Evolutionary conservation across 345 rosid genomes (phyloP).

Genomic region (Hibiscus tridactylites): DNA sequence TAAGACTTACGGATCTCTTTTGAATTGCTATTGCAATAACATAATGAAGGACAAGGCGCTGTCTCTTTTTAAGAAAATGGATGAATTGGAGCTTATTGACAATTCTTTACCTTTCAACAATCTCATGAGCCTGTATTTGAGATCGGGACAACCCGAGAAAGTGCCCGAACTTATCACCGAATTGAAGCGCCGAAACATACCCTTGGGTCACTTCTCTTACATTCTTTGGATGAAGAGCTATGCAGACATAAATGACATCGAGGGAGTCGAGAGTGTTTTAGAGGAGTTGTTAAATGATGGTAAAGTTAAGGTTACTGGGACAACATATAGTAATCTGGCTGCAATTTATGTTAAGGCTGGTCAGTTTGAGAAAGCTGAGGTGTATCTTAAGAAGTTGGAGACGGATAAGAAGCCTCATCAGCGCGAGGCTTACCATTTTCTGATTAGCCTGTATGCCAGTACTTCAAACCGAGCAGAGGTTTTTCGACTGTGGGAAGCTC

Average conservation of each 20-base stretch:
- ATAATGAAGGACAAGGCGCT: slow-evolving; percentile 46
- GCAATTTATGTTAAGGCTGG: slow-evolving; percentile 57
- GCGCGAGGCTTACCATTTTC: slow-evolving; percentile 63
- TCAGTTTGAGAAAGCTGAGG: slow-evolving; percentile 54
- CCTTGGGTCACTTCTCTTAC: slow-evolving; percentile 27
- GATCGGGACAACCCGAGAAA: slow-evolving; percentile 47
- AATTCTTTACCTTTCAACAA: slow-evolving; percentile 43
- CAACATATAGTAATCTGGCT: slow-evolving; percentile 46
- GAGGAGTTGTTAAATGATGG: slow-evolving; percentile 31
- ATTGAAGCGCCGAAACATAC: slow-evolving; percentile 45
- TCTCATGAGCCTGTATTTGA: slow-evolving; percentile 48
- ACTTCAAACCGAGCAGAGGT: slow-evolving; percentile 47
- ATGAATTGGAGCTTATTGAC: slow-evolving; percentile 26
- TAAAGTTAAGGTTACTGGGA: slow-evolving; percentile 37
- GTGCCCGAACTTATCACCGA: slow-evolving; percentile 36
- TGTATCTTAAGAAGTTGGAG: slow-evolving; percentile 54
- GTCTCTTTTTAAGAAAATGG: slow-evolving; percentile 50
- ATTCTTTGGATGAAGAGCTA: slow-evolving; percentile 56
- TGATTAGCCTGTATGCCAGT: slow-evolving; percentile 52
- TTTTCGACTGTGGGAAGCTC: slow-evolving; percentile 45
- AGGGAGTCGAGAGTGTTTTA: slow-evolving; percentile 38
- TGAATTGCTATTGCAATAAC: slow-evolving; percentile 54
- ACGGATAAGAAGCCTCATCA: slow-evolving; percentile 26
- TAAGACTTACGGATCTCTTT: slow-evolving; percentile 46
- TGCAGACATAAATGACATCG: slow-evolving; percentile 39